Base-by-base conservation (phyloP, 2,329 filamentous ascomycete genomes). In the Aspergillus calidoustus region DNA sequence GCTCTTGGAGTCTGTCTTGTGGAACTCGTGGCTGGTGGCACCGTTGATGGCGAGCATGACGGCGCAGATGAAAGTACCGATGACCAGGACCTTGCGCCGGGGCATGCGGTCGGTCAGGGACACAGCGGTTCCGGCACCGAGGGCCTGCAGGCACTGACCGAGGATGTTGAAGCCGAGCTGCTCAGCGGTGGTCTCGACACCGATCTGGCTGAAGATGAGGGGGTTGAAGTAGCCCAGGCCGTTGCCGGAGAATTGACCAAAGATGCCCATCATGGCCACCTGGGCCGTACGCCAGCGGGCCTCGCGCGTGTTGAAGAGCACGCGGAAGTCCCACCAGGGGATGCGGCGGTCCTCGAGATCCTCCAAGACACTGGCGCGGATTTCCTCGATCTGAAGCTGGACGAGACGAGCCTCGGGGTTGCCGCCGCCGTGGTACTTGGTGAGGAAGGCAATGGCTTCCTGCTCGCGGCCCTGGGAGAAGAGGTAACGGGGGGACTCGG, bases 61-160 rank as follows among this genome's bases (percentile, higher is more conserved):
- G 5, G 57, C 57, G 23, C 49, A 53, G n/a, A 19, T 71, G 6
- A 82, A 66, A 7, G 80, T 83, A 50, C 81, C 81, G 30, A 72
- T 73, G 41, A 83, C 67, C 25, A 84, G 71, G 1, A 83, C 80
- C 54, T 76, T 76, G 49, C 81, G 79, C 62, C 82, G 81, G 7
- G 75, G 79, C 80, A 83, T 82, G 28, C 65, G 74, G 64, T 84
- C 81, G 2, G 80, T 82, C 13, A 80, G 57, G 9, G 69, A 60
- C n/a, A 81, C 78, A 22, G 80, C 81, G 0, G 73, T 72, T 47
- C 57, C 57, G 11, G 81, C 82, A 11, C 79, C 81, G 22, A 83
- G 69, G 52, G 80, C 79, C 0, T 80, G 82, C 2, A 83, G 70
- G 28, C 79, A 75, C 41, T 77, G 78, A 73, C 82, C 83, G 58